phyloP scores from a whole-genome alignment of 225 moss, liverwort and hornwort species.

The Sphagnum contortum region DNA sequence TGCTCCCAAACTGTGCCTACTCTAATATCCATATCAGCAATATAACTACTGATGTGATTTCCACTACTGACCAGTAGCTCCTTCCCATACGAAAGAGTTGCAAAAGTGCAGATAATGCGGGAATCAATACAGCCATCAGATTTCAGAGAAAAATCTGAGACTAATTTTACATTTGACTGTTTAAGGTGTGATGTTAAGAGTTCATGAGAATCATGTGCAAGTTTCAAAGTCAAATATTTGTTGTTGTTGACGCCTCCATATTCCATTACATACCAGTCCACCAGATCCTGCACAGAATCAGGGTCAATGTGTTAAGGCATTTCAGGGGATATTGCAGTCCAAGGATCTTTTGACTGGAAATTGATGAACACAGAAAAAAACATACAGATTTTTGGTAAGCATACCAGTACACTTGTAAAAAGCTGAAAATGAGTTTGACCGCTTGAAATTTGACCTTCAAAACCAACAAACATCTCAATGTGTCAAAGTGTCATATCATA shows the following conservation, averaged over 20 bases:
- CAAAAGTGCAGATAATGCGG: slow-evolving; percentile 45
- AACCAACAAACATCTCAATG: not conserved
- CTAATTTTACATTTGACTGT: slow-evolving; percentile 8
- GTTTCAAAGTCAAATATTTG: slow-evolving; percentile 58
- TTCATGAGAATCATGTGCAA: slow-evolving; percentile 51
- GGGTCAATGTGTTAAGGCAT: no score
- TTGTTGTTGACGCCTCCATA: slow-evolving; percentile 59
- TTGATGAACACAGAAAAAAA: no score
- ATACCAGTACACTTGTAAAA: slow-evolving; percentile 39
- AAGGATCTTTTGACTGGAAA: no score
- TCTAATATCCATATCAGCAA: slow-evolving; percentile 49
- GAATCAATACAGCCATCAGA: slow-evolving; percentile 43
- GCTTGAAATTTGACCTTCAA: slow-evolving; percentile 34
- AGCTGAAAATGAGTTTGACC: slow-evolving; percentile 20
- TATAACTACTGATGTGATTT: slow-evolving; percentile 17
- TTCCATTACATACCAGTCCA: slow-evolving; percentile 65
- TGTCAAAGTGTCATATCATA: no score
- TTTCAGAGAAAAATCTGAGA: slow-evolving; percentile 23
- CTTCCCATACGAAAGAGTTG: slow-evolving; percentile 57
- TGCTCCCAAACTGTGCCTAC: slow-evolving; percentile 53
- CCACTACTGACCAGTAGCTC: slow-evolving; percentile 28
- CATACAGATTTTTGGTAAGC: no score
- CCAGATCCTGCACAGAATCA: slow-evolving; percentile 49
- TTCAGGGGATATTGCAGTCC: no score
- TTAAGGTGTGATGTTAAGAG: slow-evolving; percentile 22